Percentiles rank a stretch among this genome's conserved stretches.
phyloP scores from a whole-genome alignment of 345 rosid species.

The Pistacia vera region DNA sequence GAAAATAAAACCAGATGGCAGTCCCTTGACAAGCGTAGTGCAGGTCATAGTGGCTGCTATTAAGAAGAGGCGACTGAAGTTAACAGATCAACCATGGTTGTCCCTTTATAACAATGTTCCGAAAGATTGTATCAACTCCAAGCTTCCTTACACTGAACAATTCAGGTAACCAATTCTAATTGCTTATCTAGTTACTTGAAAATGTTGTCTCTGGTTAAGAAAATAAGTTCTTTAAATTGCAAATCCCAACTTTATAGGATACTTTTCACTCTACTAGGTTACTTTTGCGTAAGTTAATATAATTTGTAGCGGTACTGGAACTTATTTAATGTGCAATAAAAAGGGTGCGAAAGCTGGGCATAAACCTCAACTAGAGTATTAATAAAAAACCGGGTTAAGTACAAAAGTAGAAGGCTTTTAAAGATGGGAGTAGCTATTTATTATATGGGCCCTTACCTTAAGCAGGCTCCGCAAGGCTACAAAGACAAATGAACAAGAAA shows the following conservation, averaged over 20 bases:
- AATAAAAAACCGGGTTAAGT: neutral
- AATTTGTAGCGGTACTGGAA: too few relatives aligned
- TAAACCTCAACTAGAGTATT: neutral
- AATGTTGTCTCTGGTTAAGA: neutral
- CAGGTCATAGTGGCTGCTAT: slow-evolving; percentile 55
- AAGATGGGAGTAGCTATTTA: neutral
- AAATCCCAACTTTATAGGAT: neutral
- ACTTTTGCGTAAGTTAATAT: too few relatives aligned
- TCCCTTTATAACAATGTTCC: slow-evolving; percentile 36
- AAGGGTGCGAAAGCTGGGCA: too few relatives aligned
- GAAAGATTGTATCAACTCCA: slow-evolving; percentile 30
- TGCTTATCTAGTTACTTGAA: neutral
- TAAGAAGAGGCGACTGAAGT: slow-evolving; percentile 53
- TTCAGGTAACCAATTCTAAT: slow-evolving; percentile 34
- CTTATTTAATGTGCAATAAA: too few relatives aligned
- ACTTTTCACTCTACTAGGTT: neutral
- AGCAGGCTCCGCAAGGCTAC: neutral
- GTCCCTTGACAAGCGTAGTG: slow-evolving; percentile 29
- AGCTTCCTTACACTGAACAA: slow-evolving; percentile 45
- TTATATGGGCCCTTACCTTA: neutral
- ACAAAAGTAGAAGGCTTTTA: neutral
- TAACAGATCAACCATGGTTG: slow-evolving; percentile 44
- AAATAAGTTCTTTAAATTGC: neutral
- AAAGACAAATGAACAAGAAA: neutral
- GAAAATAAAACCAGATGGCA: slow-evolving; percentile 45